phyloP scores from a whole-genome alignment of 768 basidiomycete species.

The Brasilioporus rufonigricans region DNA sequence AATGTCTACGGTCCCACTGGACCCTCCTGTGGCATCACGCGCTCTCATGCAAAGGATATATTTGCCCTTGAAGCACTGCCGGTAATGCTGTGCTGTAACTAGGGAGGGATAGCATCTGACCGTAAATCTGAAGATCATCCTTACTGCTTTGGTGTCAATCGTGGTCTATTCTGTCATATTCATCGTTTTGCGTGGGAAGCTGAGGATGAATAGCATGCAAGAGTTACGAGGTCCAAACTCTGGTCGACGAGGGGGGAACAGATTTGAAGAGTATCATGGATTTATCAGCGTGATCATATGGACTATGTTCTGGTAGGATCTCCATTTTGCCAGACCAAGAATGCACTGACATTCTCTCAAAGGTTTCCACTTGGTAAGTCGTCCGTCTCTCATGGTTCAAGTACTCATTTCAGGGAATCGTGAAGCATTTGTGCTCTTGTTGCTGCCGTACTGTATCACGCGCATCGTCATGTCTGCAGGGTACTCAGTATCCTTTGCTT shows the following conservation, averaged over 20 bases:
- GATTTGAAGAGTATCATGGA: conserved; percentile 50
- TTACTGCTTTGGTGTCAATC: conserved; percentile 53
- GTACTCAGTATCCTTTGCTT: conserved; percentile 43
- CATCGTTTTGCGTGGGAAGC: conserved; percentile 56
- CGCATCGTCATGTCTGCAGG: conserved; percentile 50
- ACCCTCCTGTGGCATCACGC: conserved; percentile 51
- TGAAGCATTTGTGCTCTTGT: conserved; percentile 56
- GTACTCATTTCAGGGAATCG: conserved; percentile 4
- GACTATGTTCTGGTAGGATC: conserved; percentile 67
- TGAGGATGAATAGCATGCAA: conserved; percentile 49
- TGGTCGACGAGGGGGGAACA: conserved; percentile 43
- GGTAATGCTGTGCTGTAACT: conserved; percentile 35
- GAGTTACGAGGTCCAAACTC: conserved; percentile 50
- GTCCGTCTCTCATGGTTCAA: not conserved
- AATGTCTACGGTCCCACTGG: conserved; percentile 52
- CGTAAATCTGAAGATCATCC: conserved; percentile 45
- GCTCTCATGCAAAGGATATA: conserved; percentile 38
- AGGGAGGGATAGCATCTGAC: not conserved
- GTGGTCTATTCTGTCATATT: conserved; percentile 61
- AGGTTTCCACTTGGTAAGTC: conserved; percentile 62
- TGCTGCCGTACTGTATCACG: conserved; percentile 58
- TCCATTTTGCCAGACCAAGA: not conserved
- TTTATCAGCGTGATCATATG: conserved; percentile 62
- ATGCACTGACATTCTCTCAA: conserved; percentile 5
- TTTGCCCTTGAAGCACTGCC: conserved; percentile 62